Percentiles rank a stretch among this genome's conserved stretches.
phyloP scores from a whole-genome alignment of 2,329 filamentous ascomycete species.

The Apiospora hydei region DNA sequence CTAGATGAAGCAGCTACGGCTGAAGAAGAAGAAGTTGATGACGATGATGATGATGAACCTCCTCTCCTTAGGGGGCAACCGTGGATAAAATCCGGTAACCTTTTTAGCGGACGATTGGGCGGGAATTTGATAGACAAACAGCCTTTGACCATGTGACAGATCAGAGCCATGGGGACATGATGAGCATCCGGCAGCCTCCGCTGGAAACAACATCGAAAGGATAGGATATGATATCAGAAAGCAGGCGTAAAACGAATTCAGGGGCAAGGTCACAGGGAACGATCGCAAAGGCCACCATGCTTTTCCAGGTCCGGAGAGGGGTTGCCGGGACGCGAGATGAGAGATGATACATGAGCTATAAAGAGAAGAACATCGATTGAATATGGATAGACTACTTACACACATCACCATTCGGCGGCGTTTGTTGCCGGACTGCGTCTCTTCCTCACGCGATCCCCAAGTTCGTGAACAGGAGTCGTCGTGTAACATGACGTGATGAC shows the following conservation, averaged over 20 bases:
- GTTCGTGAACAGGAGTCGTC: background rate
- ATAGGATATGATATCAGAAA: background rate
- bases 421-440: background rate
- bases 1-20: conserved; percentile 34
- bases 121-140: background rate
- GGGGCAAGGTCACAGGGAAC: background rate
- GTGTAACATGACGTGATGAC: too few species aligned
- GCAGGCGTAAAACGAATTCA: background rate
- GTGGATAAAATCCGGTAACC: background rate
- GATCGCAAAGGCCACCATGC: background rate
- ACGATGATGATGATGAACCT: background rate
- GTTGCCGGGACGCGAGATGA: background rate
- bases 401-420: too few species aligned
- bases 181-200: too few species aligned
- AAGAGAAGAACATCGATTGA: background rate
- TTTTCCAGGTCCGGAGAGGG: background rate
- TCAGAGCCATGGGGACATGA: background rate
- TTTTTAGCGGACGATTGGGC: background rate
- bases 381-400: background rate
- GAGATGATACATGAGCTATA: background rate
- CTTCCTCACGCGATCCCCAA: background rate
- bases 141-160: background rate
- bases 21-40: background rate
- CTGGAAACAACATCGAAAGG: background rate
- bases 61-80: background rate